A percentile compares a stretch with the other conserved stretches of the same genome.
These are phyloP conservation scores for Suillus variegatus DNA, from an alignment of 768 basidiomycete species.

Conservation along the genomic window DNA sequence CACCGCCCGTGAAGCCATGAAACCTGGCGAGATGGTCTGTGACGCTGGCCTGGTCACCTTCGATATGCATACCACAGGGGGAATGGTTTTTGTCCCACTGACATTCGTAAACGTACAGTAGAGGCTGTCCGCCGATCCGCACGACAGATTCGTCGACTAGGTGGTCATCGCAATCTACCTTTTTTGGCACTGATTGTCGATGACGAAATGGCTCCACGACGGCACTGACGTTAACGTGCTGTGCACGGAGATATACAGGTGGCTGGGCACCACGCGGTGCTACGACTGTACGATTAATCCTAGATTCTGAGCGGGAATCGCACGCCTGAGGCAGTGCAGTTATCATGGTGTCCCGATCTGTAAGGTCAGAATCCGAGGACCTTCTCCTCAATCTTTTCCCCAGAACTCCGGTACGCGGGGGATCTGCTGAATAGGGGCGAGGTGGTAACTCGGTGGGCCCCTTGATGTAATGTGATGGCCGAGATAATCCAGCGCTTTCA, in stretches of 20 bases:
- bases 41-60: constrained; percentile 34
- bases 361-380: not conserved
- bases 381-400: constrained; percentile 6
- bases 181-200: constrained; percentile 14
- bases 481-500: not conserved
- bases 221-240: not conserved
- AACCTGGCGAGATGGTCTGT: constrained; percentile 34
- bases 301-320: not conserved
- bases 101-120: constrained; percentile 32
- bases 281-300: not conserved
- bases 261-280: not conserved
- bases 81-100: constrained; percentile 27
- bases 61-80: constrained; percentile 35
- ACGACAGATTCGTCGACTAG: constrained; percentile 31
- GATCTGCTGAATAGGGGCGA: constrained; percentile 2
- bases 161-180: constrained; percentile 28
- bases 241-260: not conserved
- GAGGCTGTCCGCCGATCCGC: constrained; percentile 22
- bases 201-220: not conserved
- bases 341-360: not conserved
- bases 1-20: constrained; percentile 32
- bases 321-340: not conserved
- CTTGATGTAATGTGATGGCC: not conserved
- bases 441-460: not conserved
- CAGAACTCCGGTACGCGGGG: not conserved